phyloP scores from a whole-genome alignment of 2,329 filamentous ascomycete species.

The Aureobasidium sp. region DNA sequence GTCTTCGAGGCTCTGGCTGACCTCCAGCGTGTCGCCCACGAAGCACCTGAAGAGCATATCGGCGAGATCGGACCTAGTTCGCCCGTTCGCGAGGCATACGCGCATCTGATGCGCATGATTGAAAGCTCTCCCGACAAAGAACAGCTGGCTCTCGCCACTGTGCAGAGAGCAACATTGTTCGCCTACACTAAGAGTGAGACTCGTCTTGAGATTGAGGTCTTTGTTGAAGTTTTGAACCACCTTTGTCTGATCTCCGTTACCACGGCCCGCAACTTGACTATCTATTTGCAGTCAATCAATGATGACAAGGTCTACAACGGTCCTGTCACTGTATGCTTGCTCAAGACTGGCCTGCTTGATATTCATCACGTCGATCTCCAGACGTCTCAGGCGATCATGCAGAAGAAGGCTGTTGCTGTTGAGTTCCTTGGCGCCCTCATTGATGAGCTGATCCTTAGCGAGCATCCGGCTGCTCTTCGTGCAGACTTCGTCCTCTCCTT shows the following conservation, averaged over 20 bases:
- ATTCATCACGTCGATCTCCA: slow-evolving; percentile 54
- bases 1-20: slow-evolving; percentile 50
- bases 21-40: slow-evolving; percentile 50
- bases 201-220: slow-evolving; percentile 55
- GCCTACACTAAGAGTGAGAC: slow-evolving; percentile 50
- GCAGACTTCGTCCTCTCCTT: slow-evolving; percentile 81
- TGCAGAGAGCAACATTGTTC: slow-evolving; percentile 38
- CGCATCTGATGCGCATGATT: slow-evolving; percentile 49
- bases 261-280: slow-evolving; percentile 48
- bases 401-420: slow-evolving; percentile 64
- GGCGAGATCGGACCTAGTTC: slow-evolving; percentile 50
- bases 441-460: slow-evolving; percentile 70
- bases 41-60: slow-evolving; percentile 51
- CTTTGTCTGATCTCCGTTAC: slow-evolving; percentile 55
- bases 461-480: slow-evolving; percentile 69
- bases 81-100: slow-evolving; percentile 51
- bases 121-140: slow-evolving; percentile 51
- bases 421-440: slow-evolving; percentile 75
- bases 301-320: slow-evolving; percentile 58
- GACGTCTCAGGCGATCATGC: slow-evolving; percentile 64
- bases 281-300: slow-evolving; percentile 45
- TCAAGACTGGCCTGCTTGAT: slow-evolving; percentile 54
- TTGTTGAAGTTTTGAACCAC: slow-evolving; percentile 54
- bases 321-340: slow-evolving; percentile 52
- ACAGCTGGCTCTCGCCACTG: slow-evolving; percentile 48